Percentiles rank a stretch among this genome's conserved stretches.
These are phyloP conservation scores for Tulasnella sp. DNA, from an alignment of 768 basidiomycete genomes.

Conservation along the genomic window DNA sequence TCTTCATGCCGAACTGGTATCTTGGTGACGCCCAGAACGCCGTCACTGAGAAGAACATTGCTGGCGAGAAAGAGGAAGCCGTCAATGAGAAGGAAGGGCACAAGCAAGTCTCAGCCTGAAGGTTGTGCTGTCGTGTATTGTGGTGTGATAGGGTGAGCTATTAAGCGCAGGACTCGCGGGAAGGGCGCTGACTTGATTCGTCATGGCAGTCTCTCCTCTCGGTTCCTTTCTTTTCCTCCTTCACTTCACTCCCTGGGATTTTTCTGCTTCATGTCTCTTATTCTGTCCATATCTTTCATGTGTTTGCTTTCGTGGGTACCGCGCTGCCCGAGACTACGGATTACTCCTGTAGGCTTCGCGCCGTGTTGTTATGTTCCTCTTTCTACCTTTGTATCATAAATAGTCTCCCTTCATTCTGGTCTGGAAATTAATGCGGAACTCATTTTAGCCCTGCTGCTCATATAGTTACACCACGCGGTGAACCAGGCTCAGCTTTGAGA, in stretches of 20 bases:
- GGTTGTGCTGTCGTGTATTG: background rate
- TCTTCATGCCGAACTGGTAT: conserved; percentile 62
- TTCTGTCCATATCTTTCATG: background rate
- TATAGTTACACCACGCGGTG: too few species aligned
- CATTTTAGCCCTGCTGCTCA: background rate
- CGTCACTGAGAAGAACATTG: conserved; percentile 33
- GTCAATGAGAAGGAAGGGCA: background rate
- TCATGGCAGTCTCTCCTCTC: background rate
- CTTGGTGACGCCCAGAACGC: conserved; percentile 71
- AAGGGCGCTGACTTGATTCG: background rate
- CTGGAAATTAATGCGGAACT: background rate
- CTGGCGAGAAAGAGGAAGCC: background rate
- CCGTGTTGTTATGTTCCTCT: background rate
- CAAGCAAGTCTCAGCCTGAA: background rate
- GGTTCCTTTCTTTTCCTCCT: background rate
- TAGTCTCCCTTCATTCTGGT: background rate
- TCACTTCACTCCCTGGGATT: background rate
- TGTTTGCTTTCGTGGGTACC: too few species aligned
- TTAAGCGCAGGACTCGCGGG: background rate
- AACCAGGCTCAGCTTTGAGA: too few species aligned
- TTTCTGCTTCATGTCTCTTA: background rate
- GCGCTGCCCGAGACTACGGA: too few species aligned
- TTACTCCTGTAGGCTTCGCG: background rate
- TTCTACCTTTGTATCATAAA: background rate
- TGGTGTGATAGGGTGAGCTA: background rate